A percentile compares a stretch with the other conserved stretches of the same genome.
phyloP scores from a whole-genome alignment of 2,329 filamentous ascomycete species.

The Lecanicillium sp. region DNA sequence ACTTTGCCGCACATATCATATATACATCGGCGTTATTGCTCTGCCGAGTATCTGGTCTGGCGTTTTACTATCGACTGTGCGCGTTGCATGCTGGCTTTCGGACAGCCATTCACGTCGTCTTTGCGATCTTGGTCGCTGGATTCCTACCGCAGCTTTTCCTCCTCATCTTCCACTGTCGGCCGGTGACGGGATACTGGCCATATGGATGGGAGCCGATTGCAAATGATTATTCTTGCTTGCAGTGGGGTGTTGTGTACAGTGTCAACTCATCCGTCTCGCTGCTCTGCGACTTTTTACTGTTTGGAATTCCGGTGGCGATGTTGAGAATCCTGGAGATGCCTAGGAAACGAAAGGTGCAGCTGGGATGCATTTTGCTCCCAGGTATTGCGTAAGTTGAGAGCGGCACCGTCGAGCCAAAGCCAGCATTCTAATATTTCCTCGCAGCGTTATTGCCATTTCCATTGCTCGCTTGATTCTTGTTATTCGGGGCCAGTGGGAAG shows the following conservation, averaged over 20 bases:
- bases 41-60: conserved; percentile 43
- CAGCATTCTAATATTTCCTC: conserved; percentile 4
- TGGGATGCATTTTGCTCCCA: conserved; percentile 39
- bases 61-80: conserved; percentile 42
- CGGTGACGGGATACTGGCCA: conserved; percentile 43
- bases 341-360: conserved; percentile 35
- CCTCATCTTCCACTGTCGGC: conserved; percentile 42
- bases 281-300: conserved; percentile 41
- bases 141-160: conserved; percentile 41
- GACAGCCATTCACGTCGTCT: conserved; percentile 25
- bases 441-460: conserved; percentile 42
- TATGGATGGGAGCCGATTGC: conserved; percentile 37
- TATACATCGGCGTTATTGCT: conserved; percentile 42
- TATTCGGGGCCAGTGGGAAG: conserved; percentile 36
- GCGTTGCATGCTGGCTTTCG: conserved; percentile 26
- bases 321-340: conserved; percentile 36
- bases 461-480: conserved; percentile 38
- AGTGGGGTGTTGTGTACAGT: conserved; percentile 44
- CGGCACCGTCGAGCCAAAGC: neutral
- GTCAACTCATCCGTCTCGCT: conserved; percentile 42
- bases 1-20: conserved; percentile 42
- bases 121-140: conserved; percentile 29
- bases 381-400: conserved; percentile 33
- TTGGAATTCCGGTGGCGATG: conserved; percentile 41
- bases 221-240: conserved; percentile 33